A percentile compares a stretch with the other conserved stretches of the same genome.
Conservation (phyloP, 805 yeast species). For the Yamadazyma olivae region DNA sequence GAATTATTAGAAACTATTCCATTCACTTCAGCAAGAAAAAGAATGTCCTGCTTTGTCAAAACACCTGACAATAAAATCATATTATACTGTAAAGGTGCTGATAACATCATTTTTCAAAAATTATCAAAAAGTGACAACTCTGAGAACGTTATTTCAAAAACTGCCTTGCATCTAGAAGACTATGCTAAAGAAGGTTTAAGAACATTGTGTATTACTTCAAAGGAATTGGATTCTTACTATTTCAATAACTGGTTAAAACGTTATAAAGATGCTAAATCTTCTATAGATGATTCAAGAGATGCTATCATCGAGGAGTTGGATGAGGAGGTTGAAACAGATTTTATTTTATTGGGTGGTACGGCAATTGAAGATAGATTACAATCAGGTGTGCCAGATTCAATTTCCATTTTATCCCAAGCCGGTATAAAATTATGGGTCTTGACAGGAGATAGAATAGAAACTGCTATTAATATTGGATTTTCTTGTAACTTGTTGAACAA, state of each 20-base stretch:
- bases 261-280: constrained; percentile 56
- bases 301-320: constrained; percentile 50
- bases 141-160: constrained; percentile 48
- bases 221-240: constrained; percentile 40
- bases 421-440: constrained; percentile 83
- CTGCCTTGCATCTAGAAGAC: constrained; percentile 62
- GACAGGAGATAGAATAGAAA: constrained; percentile 80
- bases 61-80: constrained; percentile 40
- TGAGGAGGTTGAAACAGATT: constrained; percentile 56
- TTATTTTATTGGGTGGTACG: constrained; percentile 68
- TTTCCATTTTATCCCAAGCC: constrained; percentile 60
- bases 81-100: constrained; percentile 72
- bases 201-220: constrained; percentile 68
- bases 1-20: constrained; percentile 56
- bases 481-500: constrained; percentile 68
- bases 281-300: constrained; percentile 57
- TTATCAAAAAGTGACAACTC: constrained; percentile 30
- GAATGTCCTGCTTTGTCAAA: constrained; percentile 73
- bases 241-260: constrained; percentile 55
- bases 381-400: constrained; percentile 75
- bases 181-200: constrained; percentile 78
- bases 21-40: constrained; percentile 68
- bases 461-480: constrained; percentile 81
- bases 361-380: constrained; percentile 81
- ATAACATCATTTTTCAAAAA: constrained; percentile 56